Percentiles rank a stretch among this genome's conserved stretches.
phyloP scores from a whole-genome alignment of 768 basidiomycete species.

The Paxillus rubicundulus region DNA sequence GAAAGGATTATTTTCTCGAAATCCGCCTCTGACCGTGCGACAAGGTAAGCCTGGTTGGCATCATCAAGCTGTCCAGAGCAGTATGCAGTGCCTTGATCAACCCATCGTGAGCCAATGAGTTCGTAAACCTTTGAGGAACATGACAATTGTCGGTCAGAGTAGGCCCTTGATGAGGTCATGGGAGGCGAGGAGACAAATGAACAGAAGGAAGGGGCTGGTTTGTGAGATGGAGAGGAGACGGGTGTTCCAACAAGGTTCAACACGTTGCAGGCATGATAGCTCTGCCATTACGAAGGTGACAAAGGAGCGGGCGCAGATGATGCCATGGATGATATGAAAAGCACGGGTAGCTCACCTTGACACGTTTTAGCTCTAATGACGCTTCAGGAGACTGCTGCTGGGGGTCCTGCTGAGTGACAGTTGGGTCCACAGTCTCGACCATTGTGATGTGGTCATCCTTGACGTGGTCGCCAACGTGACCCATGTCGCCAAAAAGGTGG shows the following conservation, averaged over 20 bases:
- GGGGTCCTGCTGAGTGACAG: constrained; percentile 49
- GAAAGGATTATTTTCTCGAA: constrained; percentile 71
- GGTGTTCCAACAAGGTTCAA: constrained; percentile 9
- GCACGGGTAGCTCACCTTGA: constrained; percentile 56
- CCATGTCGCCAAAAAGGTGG: constrained; percentile 32
- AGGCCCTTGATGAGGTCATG: constrained; percentile 32
- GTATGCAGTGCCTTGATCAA: constrained; percentile 95
- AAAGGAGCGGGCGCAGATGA: constrained; percentile 14
- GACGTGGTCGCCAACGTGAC: constrained; percentile 32
- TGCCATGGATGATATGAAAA: constrained; percentile 15
- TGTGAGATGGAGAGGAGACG: constrained; percentile 15
- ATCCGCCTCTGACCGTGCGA: constrained; percentile 79
- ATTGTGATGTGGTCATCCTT: constrained; percentile 33
- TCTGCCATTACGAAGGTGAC: constrained; percentile 20
- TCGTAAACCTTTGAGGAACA: constrained; percentile 77
- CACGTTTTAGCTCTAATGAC: constrained; percentile 79
- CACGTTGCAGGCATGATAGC: constrained; percentile 27
- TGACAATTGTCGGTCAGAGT: constrained; percentile 29
- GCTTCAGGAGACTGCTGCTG: constrained; percentile 62
- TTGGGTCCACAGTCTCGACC: constrained; percentile 37
- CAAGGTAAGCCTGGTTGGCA: constrained; percentile 72
- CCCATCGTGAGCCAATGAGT: constrained; percentile 87
- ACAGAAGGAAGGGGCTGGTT: constrained; percentile 13
- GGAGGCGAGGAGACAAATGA: constrained; percentile 22
- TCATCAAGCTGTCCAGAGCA: constrained; percentile 88